A percentile compares a stretch with the other conserved stretches of the same genome.
phyloP scores from a whole-genome alignment of 441 rosid species.

The Syzygium syzygioides region DNA sequence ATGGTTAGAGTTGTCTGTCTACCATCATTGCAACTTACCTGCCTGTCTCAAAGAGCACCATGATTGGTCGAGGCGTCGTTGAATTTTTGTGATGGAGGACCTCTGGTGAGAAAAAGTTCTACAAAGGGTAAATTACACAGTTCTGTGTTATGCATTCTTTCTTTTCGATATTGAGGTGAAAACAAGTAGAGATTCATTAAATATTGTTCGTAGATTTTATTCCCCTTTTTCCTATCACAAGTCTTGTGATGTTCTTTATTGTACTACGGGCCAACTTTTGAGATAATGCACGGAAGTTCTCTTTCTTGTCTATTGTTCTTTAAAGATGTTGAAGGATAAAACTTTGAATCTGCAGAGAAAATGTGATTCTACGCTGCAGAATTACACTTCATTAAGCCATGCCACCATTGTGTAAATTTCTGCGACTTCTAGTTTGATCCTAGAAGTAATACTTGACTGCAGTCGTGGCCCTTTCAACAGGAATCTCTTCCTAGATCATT shows the following conservation, averaged over 20 bases:
- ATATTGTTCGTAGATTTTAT: not conserved
- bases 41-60: slow-evolving; percentile 28
- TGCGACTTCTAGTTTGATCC: not conserved
- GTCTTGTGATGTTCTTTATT: not conserved
- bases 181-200: not conserved
- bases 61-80: slow-evolving; percentile 61
- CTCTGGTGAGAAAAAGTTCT: slow-evolving; percentile 45
- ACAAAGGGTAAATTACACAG: not conserved
- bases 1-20: not conserved
- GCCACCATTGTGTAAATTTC: not conserved
- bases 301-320: not conserved
- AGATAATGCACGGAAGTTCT: not conserved
- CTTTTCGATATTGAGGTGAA: not conserved
- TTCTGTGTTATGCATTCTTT: not conserved
- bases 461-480: not conserved
- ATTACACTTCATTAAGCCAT: not conserved
- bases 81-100: slow-evolving; percentile 81
- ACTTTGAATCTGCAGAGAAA: not conserved
- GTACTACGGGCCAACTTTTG: not conserved
- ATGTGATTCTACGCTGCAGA: not conserved
- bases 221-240: not conserved
- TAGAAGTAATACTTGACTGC: not conserved
- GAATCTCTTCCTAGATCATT: not conserved
- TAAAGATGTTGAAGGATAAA: not conserved
- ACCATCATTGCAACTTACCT: not conserved